These are phyloP conservation scores for Diplocarpon rosae DNA, from an alignment of 2,329 filamentous ascomycete species.

Conservation along the genomic window DNA sequence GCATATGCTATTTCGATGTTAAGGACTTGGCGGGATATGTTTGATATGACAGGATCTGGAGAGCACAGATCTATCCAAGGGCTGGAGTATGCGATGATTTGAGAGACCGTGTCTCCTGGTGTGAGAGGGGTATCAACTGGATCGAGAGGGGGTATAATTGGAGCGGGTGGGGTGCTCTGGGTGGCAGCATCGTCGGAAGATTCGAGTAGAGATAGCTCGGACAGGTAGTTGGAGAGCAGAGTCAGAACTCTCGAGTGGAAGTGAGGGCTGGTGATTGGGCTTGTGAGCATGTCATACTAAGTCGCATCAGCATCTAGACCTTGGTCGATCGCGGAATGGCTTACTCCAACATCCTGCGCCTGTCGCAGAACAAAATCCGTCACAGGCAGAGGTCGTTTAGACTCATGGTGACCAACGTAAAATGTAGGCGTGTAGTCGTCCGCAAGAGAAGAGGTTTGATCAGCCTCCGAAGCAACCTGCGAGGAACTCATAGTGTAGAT, in stretches of 20 bases:
- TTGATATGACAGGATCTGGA: slow-evolving; percentile 68
- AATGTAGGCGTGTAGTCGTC: slow-evolving; percentile 38
- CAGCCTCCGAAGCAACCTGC: slow-evolving; percentile 10
- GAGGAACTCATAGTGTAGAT: slow-evolving; percentile 10
- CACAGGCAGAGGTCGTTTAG: slow-evolving; percentile 46
- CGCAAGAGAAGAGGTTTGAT: slow-evolving; percentile 14
- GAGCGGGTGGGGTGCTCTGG: slow-evolving; percentile 40
- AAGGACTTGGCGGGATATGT: slow-evolving; percentile 79
- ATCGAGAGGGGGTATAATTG: slow-evolving; percentile 57
- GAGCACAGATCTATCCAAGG: slow-evolving; percentile 89
- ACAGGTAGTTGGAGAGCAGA: slow-evolving; percentile 43
- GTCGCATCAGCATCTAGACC: slow-evolving; percentile 18
- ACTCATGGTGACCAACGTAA: slow-evolving; percentile 67
- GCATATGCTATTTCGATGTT: slow-evolving; percentile 90
- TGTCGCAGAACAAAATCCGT: slow-evolving; percentile 54
- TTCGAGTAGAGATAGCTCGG: slow-evolving; percentile 34
- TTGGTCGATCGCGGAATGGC: slow-evolving; percentile 24
- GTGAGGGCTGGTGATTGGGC: slow-evolving; percentile 62
- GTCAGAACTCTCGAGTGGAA: slow-evolving; percentile 60
- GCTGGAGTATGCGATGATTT: slow-evolving; percentile 70
- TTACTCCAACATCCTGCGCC: slow-evolving; percentile 58
- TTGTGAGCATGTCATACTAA: slow-evolving; percentile 70
- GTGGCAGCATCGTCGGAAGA: slow-evolving; percentile 29
- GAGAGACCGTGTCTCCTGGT: slow-evolving; percentile 56
- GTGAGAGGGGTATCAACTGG: slow-evolving; percentile 68